Evolutionary conservation across 2,329 filamentous ascomycete genomes (phyloP).

Genomic region (Lizonia empirigonia): DNA sequence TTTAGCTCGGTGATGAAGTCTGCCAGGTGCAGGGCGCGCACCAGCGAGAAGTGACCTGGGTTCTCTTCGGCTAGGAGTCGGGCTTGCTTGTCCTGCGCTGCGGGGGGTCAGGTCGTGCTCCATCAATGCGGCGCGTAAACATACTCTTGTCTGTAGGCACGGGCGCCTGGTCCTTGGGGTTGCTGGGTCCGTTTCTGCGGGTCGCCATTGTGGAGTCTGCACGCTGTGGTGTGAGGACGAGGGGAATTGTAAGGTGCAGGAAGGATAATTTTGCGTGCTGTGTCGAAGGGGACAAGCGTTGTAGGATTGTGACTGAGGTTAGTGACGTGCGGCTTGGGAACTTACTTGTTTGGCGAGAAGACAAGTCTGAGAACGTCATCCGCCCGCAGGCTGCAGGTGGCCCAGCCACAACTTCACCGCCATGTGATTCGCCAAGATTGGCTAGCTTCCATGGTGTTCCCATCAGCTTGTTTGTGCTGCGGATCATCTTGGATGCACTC

Average conservation of each 20-base stretch:
- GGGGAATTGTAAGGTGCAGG: background rate
- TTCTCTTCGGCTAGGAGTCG: slow-evolving; percentile 70
- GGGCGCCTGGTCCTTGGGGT: slow-evolving; percentile 37
- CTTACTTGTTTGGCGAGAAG: slow-evolving; percentile 13
- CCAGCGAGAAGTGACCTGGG: slow-evolving; percentile 68
- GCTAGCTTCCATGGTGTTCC: background rate
- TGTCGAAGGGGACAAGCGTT: slow-evolving; percentile 4
- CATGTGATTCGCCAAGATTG: slow-evolving; percentile 18
- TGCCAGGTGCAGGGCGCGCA: slow-evolving; percentile 72
- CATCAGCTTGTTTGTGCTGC: background rate
- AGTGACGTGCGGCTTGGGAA: slow-evolving; percentile 12
- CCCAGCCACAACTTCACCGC: slow-evolving; percentile 8
- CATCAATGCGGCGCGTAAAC: background rate
- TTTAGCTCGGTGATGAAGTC: slow-evolving; percentile 85
- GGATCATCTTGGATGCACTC: background rate
- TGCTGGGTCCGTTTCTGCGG: slow-evolving; percentile 15
- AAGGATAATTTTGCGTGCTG: slow-evolving; percentile 1
- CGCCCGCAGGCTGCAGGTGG: no score
- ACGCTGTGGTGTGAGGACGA: background rate
- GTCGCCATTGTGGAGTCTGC: slow-evolving; percentile 9
- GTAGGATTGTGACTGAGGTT: slow-evolving; percentile 5
- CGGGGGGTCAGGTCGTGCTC: background rate
- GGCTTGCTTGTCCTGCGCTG: slow-evolving; percentile 77
- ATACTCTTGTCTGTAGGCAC: slow-evolving; percentile 14
- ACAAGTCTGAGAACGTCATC: slow-evolving; percentile 19